Percentiles rank a stretch among this genome's conserved stretches.
phyloP scores from a whole-genome alignment of 1,284 basidiomycete species.

The Irpex sp. region DNA sequence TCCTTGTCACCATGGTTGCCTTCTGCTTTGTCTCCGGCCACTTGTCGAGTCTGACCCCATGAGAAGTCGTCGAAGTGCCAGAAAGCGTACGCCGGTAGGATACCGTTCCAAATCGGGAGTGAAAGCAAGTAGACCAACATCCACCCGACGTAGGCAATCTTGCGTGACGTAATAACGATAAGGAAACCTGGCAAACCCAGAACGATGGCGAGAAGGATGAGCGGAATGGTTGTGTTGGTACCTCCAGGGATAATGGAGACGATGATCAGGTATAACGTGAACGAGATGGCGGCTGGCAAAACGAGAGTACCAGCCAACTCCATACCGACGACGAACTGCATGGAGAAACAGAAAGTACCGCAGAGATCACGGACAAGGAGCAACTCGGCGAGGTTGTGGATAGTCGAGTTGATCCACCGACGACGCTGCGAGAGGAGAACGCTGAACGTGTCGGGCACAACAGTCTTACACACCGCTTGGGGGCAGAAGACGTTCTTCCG shows the following conservation, averaged over 20 bases:
- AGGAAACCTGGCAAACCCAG: constrained; percentile 94
- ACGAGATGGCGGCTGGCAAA: constrained; percentile 94
- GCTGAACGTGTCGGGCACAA: constrained; percentile 94
- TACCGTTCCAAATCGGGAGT: constrained; percentile 94
- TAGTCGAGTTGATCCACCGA: constrained; percentile 99
- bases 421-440: constrained; percentile 94
- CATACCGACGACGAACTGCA: constrained; percentile 98
- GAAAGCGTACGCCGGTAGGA: constrained; percentile 92
- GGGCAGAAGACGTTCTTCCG: constrained; percentile 99
- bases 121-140: constrained; percentile 95
- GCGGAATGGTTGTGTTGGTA: constrained; percentile 85
- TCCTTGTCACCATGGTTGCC: constrained; percentile 83
- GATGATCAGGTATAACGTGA: constrained; percentile 93
- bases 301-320: constrained; percentile 95
- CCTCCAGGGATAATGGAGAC: constrained; percentile 80
- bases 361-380: constrained; percentile 93
- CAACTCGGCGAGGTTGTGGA: constrained; percentile 96
- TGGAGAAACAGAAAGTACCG: constrained; percentile 95
- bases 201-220: constrained; percentile 89
- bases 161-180: constrained; percentile 93
- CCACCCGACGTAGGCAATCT: constrained; percentile 94
- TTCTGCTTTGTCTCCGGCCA: constrained; percentile 72
- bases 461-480: constrained; percentile 96
- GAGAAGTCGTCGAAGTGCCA: constrained; percentile 99
- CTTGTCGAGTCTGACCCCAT: constrained; percentile 94